phyloP scores from a whole-genome alignment of 257 asterid genomes.

The Striga asiatica region DNA sequence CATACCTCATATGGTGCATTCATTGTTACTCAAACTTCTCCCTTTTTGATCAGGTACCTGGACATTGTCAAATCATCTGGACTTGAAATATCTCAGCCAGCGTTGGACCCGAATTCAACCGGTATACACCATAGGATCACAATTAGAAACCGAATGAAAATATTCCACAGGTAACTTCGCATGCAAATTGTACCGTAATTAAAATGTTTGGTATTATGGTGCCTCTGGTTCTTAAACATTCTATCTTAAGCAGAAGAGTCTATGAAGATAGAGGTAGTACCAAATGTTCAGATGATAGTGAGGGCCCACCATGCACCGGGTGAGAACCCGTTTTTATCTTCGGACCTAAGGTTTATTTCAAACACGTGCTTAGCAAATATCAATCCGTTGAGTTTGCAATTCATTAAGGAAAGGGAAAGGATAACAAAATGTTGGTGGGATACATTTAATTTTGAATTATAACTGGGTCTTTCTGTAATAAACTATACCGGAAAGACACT shows the following conservation, averaged over 20 bases:
- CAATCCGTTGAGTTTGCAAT: too few relatives aligned
- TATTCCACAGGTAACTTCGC: conserved; percentile 55
- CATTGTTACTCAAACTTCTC: conserved; percentile 1
- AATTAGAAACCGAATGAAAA: conserved; percentile 53
- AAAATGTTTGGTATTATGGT: neutral
- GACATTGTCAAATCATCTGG: conserved; percentile 72
- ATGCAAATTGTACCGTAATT: conserved; percentile 4
- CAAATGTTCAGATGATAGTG: conserved; percentile 69
- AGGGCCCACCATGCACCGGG: conserved; percentile 98
- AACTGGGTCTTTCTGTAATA: too few relatives aligned
- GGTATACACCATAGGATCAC: conserved; percentile 97
- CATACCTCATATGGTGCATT: neutral
- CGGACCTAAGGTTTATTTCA: too few relatives aligned
- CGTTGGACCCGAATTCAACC: conserved; percentile 94
- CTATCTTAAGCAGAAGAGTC: conserved; percentile 65
- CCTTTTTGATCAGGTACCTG: conserved; percentile 55
- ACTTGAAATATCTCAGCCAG: conserved; percentile 96
- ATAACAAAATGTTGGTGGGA: too few relatives aligned
- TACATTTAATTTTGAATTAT: too few relatives aligned
- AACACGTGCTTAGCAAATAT: too few relatives aligned
- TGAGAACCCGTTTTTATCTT: conserved; percentile 26
- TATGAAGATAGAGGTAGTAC: conserved; percentile 68
- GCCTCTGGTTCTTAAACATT: conserved; percentile 15
- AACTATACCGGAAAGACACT: too few relatives aligned
- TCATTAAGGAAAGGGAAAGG: too few relatives aligned